Conservation (phyloP, 2,329 filamentous ascomycete genomes). For the Talaromyces funiculosus region DNA sequence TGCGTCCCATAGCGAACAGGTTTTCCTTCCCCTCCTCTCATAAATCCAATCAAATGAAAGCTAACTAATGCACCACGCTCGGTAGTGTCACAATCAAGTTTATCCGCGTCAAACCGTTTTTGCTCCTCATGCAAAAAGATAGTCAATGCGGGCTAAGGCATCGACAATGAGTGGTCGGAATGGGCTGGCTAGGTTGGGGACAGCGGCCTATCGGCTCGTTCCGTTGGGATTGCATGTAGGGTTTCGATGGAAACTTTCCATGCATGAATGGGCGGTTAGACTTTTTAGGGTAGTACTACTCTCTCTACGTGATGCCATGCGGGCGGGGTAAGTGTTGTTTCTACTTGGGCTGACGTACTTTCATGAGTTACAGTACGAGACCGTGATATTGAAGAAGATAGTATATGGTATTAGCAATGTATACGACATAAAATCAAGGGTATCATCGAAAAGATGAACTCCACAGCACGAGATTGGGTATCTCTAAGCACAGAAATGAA, state of each 20-base stretch:
- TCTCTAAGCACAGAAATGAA: slow-evolving; percentile 14
- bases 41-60: background rate
- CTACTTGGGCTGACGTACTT: background rate
- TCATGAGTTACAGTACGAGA: background rate
- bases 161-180: background rate
- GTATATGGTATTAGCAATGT: slow-evolving; percentile 10
- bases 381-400: background rate
- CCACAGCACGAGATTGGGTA: slow-evolving; percentile 16
- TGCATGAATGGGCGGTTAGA: background rate
- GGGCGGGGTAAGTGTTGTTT: background rate
- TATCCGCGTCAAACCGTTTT: background rate
- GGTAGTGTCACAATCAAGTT: slow-evolving; percentile 1
- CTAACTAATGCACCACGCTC: background rate
- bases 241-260: background rate
- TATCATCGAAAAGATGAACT: slow-evolving; percentile 14
- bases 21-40: background rate
- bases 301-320: background rate
- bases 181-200: background rate
- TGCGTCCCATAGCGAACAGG: background rate
- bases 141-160: background rate
- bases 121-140: background rate
- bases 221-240: background rate
- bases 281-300: background rate
- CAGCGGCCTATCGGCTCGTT: background rate
- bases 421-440: slow-evolving; percentile 8